Evolutionary conservation across 495 filamentous ascomycete genomes (phyloP).

Genomic region (Achaetomiella virescens): DNA sequence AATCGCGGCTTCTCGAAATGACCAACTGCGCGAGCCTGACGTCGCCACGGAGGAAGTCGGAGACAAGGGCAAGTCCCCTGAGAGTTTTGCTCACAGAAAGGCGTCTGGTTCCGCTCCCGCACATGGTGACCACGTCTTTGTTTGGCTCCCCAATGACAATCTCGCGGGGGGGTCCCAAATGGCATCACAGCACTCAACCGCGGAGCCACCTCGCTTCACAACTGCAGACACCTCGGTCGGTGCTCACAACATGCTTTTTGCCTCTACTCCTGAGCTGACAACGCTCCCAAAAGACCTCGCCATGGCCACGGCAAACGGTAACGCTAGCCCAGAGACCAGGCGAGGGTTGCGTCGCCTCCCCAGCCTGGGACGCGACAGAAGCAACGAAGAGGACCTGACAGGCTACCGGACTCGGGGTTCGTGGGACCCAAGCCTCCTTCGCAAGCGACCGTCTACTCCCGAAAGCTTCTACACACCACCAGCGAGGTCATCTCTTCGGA

Average conservation of each 20-base stretch:
- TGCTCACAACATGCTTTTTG: constrained; percentile 3
- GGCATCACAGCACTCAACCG: not conserved
- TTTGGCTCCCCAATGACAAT: not conserved
- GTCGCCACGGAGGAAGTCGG: not conserved
- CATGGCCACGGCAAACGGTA: not conserved
- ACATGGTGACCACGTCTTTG: not conserved
- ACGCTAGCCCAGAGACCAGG: not conserved
- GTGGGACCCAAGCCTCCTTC: not conserved
- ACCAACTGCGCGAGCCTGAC: not conserved
- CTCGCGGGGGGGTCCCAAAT: not conserved
- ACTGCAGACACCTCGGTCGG: constrained; percentile 11
- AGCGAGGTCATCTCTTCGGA: constrained; percentile 4
- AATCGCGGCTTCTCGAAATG: not conserved
- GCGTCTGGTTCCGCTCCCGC: not conserved
- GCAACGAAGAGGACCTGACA: not conserved
- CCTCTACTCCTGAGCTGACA: constrained; percentile 14
- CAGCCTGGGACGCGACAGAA: not conserved
- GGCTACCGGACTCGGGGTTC: not conserved
- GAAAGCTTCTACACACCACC: constrained; percentile 7
- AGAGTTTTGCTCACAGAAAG: not conserved
- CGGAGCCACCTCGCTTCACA: not conserved
- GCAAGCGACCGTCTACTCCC: not conserved
- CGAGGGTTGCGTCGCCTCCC: not conserved
- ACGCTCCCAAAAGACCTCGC: constrained; percentile 8
- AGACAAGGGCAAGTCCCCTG: not conserved